A percentile compares a stretch with the other conserved stretches of the same genome.
Evolutionary conservation across 2,329 filamentous ascomycete species (phyloP).

Genomic region (Fusarium irregulare): DNA sequence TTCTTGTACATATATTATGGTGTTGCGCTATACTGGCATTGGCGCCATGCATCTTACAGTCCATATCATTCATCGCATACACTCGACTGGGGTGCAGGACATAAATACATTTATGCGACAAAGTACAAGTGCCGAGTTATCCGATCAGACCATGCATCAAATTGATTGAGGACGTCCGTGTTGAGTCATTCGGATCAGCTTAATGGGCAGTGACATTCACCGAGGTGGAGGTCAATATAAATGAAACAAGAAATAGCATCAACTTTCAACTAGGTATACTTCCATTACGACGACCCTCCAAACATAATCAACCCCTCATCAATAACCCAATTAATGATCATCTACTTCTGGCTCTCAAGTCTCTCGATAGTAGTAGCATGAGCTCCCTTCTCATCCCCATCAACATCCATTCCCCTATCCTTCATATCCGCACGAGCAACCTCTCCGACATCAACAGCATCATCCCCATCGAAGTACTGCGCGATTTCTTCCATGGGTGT

Average conservation of each 20-base stretch:
- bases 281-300: not conserved
- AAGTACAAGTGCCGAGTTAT: not conserved
- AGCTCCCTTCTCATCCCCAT: not conserved
- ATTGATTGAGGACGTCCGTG: not conserved
- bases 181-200: too few relatives aligned
- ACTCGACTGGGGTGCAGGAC: not conserved
- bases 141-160: not conserved
- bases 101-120: not conserved
- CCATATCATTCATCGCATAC: not conserved
- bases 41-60: not conserved
- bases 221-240: not conserved
- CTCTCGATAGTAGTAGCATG: constrained; percentile 6
- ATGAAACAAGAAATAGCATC: not conserved
- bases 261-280: not conserved
- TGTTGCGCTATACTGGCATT: not conserved
- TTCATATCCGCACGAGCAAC: constrained; percentile 22
- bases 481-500: constrained; percentile 25
- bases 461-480: constrained; percentile 12
- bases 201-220: too few relatives aligned
- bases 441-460: constrained; percentile 19
- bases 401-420: constrained; percentile 1
- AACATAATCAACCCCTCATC: too few relatives aligned
- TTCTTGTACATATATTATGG: constrained; percentile 24
- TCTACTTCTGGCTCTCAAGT: not conserved
- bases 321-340: too few relatives aligned